These are phyloP conservation scores for Didymella arachidicola DNA, from an alignment of 2,329 filamentous ascomycete species.

Conservation along the genomic window DNA sequence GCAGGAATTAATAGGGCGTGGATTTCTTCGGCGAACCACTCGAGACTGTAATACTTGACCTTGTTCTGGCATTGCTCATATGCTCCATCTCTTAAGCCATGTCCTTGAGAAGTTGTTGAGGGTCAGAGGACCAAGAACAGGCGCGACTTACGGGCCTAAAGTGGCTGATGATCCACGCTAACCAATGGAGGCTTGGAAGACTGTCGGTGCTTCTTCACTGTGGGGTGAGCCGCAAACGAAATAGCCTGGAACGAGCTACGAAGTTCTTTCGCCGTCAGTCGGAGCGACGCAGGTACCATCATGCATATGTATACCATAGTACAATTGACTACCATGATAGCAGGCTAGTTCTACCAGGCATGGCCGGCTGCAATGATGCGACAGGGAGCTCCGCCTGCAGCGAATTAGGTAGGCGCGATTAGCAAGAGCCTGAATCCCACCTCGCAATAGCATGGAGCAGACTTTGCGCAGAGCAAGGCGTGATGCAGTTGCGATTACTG, in stretches of 20 bases:
- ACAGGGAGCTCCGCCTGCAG: constrained; percentile 9
- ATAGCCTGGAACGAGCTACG: constrained; percentile 15
- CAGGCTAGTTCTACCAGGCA: constrained; percentile 14
- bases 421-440: constrained; percentile 11
- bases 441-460: background rate
- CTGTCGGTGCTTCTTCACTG: background rate
- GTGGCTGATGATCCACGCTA: constrained; percentile 22
- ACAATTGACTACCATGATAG: constrained; percentile 18
- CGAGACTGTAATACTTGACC: constrained; percentile 47
- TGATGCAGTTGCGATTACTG: background rate
- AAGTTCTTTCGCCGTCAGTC: constrained; percentile 28
- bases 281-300: constrained; percentile 36
- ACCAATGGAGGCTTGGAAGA: background rate
- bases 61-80: constrained; percentile 49
- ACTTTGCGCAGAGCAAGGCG: background rate
- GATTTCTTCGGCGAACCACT: constrained; percentile 50
- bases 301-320: constrained; percentile 20
- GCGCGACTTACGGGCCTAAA: constrained; percentile 12
- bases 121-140: constrained; percentile 14
- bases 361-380: constrained; percentile 9
- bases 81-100: constrained; percentile 46
- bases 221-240: constrained; percentile 21
- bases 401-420: constrained; percentile 15
- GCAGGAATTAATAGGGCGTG: constrained; percentile 51
- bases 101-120: constrained; percentile 29